Evolutionary conservation across 192 early-diverging fungal genomes (phyloP), one percentile per base, ranked within the genome.

Genomic region (Mortierella claussenii): DNA sequence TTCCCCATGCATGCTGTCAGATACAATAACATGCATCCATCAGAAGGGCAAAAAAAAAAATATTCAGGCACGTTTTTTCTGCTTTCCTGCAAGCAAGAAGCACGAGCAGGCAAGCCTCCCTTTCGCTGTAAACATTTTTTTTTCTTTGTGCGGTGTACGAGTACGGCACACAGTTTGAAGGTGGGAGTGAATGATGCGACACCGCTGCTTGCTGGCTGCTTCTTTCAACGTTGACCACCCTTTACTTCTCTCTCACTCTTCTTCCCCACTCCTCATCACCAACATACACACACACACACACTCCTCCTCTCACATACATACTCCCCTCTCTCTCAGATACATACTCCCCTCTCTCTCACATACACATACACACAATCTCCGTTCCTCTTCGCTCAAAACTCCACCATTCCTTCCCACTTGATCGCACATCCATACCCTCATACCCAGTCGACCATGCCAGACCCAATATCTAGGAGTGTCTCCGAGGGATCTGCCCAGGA

Each of bases 381-480:
- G n/a, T n/a, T n/a, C n/a, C n/a, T n/a, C n/a, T n/a, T n/a, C n/a
- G n/a, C n/a, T n/a, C n/a, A n/a, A n/a, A n/a, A n/a, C n/a, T n/a
- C n/a, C n/a, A n/a, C n/a, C n/a, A n/a, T n/a, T n/a, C n/a, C n/a
- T n/a, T n/a, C n/a, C n/a, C n/a, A n/a, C n/a, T n/a, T n/a, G n/a
- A n/a, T n/a, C n/a, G n/a, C n/a, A n/a, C 33, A 64, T 43, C 23
- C 36, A 48, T 46, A 31, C 33, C 20, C 27, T 34, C 33, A 27
- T 30, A 15, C 21, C 24, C 18, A 51, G 9, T 36, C 17, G n/a
- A 21, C 44, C 40, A 75, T 75, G 70, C 56, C 49, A 47, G 70
- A 75, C 48, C 70, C 70, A 54, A 31, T 75, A 30, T 60, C 63
- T 30, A 37, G 40, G 70, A 75, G 57, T 47, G 63, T 64, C 15